phyloP scores from a whole-genome alignment of 2,329 filamentous ascomycete species.

The Aspergillus chevalieri region DNA sequence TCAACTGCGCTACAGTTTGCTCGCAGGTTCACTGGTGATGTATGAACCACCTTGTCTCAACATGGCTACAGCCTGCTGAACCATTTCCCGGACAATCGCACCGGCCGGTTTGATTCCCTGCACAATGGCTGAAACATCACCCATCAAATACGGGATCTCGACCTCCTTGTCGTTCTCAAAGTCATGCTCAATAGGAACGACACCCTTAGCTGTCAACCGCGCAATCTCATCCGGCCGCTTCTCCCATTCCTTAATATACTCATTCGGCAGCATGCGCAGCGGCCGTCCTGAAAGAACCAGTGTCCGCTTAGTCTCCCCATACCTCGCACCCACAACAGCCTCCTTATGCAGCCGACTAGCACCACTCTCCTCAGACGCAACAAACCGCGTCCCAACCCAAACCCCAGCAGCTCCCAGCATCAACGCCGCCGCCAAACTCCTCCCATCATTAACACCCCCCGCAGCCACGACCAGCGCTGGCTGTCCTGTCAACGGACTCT shows the following conservation, averaged over 20 bases:
- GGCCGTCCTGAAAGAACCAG: constrained; percentile 78
- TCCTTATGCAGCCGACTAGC: constrained; percentile 78
- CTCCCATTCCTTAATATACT: constrained; percentile 80
- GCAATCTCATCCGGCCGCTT: constrained; percentile 65
- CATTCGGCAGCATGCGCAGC: constrained; percentile 72
- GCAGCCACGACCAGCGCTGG: constrained; percentile 79
- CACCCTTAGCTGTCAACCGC: constrained; percentile 65
- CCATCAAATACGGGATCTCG: constrained; percentile 87
- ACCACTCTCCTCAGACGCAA: constrained; percentile 73
- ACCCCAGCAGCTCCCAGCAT: constrained; percentile 85
- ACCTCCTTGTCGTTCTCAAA: constrained; percentile 75
- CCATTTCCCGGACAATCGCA: constrained; percentile 87
- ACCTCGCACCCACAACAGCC: constrained; percentile 71
- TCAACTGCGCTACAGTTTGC: constrained; percentile 38
- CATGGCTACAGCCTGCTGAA: constrained; percentile 65
- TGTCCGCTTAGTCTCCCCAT: constrained; percentile 74
- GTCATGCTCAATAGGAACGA: constrained; percentile 78
- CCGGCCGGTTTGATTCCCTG: constrained; percentile 70
- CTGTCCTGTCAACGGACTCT: constrained; percentile 62
- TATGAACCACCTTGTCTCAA: constrained; percentile 58
- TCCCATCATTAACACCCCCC: constrained; percentile 77
- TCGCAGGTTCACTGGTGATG: constrained; percentile 36
- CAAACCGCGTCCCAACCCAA: constrained; percentile 92
- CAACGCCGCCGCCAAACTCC: constrained; percentile 70
- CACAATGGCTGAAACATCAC: constrained; percentile 79